Base-by-base conservation (phyloP, 257 asterid species). In the Scutellaria galericulata region DNA sequence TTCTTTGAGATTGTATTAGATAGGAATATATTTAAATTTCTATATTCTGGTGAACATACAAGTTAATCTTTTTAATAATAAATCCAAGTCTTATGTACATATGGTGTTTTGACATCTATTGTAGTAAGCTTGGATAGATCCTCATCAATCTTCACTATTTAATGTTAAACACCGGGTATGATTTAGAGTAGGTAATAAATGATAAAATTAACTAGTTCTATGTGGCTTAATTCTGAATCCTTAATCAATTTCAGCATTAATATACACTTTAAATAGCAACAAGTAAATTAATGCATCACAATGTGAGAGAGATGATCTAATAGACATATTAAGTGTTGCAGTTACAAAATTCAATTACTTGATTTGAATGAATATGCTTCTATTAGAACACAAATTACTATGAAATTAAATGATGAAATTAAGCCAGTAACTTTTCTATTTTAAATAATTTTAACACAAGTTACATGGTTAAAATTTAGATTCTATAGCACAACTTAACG, bases 201-300 rank as follows among this genome's bases (percentile, higher is more conserved):
- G 70, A 48, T 9, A 55, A 6, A 64, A 11, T 51, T 50, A 65
- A 41, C 73, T 22, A 58, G 22, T 66, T 39, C n/a, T 50, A 57
- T 59, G 37, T 31, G 67, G 60, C 27, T 72, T n/a, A 9, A 59
- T 66, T 66, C 44, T 39, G 24, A 12, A 54, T 52, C 53, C 48
- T 11, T 66, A 46, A 56, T 72, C 67, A 78, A 78, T 66, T 58
- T 51, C 55, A 48, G 51, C 77, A 77, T 77, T 77, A 59, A 62
- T 55, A 62, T 61, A 42, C 45, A 73, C 68, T 68, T 62, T 68
- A 55, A 72, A 60, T 65, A 37, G 63, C 51, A 47, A 27, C 40
- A 58, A 64, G 70, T 68, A 61, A 63, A 47, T 68, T 63, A 74
- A 79, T 79, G 77, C 66, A 55, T 57, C 75, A 54, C 66, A 68